A percentile compares a stretch with the other conserved stretches of the same genome.
Evolutionary conservation across 2,329 filamentous ascomycete genomes (phyloP).

Genomic region (Pyricularia sp.): DNA sequence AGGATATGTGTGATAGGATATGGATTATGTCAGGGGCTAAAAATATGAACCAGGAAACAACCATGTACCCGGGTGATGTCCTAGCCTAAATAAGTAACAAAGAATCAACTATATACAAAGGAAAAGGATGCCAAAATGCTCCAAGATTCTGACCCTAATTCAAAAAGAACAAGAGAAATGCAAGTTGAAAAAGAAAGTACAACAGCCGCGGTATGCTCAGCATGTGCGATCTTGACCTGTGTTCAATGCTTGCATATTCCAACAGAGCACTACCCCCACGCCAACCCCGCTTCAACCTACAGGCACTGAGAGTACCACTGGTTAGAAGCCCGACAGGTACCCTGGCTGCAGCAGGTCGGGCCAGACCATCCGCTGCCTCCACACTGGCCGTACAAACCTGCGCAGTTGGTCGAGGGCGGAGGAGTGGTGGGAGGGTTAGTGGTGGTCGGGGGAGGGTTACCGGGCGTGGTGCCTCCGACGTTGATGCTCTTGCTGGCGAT

Average conservation of each 20-base stretch:
- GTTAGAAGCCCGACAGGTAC: neutral
- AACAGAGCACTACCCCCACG: neutral
- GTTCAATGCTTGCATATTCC: neutral
- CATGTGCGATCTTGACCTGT: neutral
- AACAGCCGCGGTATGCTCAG: neutral
- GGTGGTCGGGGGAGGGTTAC: neutral
- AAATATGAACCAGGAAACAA: neutral
- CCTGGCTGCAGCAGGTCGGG: neutral
- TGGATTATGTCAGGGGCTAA: neutral
- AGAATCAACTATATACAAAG: neutral
- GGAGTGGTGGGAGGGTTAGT: neutral
- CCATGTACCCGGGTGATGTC: neutral
- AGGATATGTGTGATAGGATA: neutral
- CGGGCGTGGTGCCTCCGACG: neutral
- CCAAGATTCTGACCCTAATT: neutral
- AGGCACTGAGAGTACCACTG: conserved; percentile 3
- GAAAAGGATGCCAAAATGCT: neutral
- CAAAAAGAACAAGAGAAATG: neutral
- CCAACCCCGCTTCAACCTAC: neutral
- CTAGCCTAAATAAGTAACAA: neutral
- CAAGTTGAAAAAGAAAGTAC: neutral
- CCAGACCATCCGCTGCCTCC: neutral
- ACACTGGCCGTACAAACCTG: neutral
- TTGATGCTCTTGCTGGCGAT: neutral
- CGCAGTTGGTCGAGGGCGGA: neutral